Percentiles rank a stretch among this genome's conserved stretches.
Evolutionary conservation across 2,329 filamentous ascomycete species (phyloP).

Genomic region (Cladosporium sp.): DNA sequence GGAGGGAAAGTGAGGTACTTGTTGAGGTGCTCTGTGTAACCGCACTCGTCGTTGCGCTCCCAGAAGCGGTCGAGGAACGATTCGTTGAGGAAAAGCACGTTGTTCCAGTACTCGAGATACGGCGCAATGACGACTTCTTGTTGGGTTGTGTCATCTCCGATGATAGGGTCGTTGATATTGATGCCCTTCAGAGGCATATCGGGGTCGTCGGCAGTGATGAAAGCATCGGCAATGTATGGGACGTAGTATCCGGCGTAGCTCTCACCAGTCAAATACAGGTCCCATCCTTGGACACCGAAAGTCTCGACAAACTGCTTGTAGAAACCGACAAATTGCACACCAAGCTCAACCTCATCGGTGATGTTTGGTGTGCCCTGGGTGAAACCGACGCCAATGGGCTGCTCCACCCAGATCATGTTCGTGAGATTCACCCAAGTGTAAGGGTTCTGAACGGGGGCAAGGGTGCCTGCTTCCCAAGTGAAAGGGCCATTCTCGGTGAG

Average conservation of each 20-base stretch:
- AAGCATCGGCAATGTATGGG: slow-evolving; percentile 54
- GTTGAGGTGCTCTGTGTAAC: slow-evolving; percentile 30
- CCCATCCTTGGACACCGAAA: slow-evolving; percentile 54
- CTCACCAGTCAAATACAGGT: slow-evolving; percentile 63
- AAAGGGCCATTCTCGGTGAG: slow-evolving; percentile 27
- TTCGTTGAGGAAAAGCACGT: slow-evolving; percentile 38
- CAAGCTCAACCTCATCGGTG: slow-evolving; percentile 45
- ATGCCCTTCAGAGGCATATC: slow-evolving; percentile 49
- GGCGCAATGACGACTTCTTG: slow-evolving; percentile 32
- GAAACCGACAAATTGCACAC: slow-evolving; percentile 46
- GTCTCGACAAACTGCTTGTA: slow-evolving; percentile 53
- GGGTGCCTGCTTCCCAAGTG: slow-evolving; percentile 41
- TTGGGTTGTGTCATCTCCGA: slow-evolving; percentile 39
- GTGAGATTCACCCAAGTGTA: slow-evolving; percentile 56
- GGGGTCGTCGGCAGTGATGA: slow-evolving; percentile 46
- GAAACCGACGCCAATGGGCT: slow-evolving; percentile 47
- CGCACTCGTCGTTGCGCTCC: slow-evolving; percentile 29
- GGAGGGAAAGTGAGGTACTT: slow-evolving; percentile 45
- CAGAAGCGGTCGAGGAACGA: slow-evolving; percentile 35
- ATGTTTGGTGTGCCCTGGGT: slow-evolving; percentile 41
- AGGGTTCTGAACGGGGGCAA: slow-evolving; percentile 39
- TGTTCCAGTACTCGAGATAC: slow-evolving; percentile 38
- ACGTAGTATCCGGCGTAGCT: slow-evolving; percentile 61
- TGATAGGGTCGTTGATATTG: slow-evolving; percentile 47
- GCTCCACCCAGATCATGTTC: slow-evolving; percentile 67